These are phyloP conservation scores for Hymenoscyphus albidus DNA, from an alignment of 2,329 filamentous ascomycete genomes.

Conservation along the genomic window DNA sequence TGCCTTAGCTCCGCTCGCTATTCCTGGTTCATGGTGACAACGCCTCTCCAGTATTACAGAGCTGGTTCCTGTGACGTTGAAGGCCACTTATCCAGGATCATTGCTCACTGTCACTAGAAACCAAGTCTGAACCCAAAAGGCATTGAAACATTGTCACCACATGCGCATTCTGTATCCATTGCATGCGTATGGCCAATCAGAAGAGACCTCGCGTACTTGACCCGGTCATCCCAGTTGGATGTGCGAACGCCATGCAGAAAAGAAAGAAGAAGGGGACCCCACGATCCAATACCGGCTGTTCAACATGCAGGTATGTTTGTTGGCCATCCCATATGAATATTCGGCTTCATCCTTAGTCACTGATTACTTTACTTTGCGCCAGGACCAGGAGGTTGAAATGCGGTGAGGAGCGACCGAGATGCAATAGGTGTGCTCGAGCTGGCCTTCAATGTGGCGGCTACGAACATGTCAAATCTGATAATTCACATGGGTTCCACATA, in stretches of 20 bases:
- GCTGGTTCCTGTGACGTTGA: neutral
- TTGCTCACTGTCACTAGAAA: neutral
- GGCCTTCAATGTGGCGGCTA: neutral
- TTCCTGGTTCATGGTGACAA: neutral
- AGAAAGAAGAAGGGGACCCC: neutral
- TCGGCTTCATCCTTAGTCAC: neutral
- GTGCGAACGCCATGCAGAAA: neutral
- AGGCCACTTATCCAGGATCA: neutral
- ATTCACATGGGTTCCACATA: neutral
- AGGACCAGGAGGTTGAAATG: neutral
- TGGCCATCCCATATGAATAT: neutral
- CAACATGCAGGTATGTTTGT: neutral
- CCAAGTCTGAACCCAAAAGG: neutral
- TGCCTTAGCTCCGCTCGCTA: neutral
- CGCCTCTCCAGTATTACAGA: neutral
- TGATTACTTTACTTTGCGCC: neutral
- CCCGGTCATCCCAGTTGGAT: neutral
- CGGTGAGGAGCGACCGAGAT: neutral
- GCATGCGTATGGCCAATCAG: neutral
- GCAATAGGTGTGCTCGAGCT: neutral
- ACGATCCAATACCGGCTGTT: neutral
- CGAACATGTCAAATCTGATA: neutral
- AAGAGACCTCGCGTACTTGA: neutral
- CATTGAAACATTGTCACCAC: neutral
- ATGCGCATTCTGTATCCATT: neutral